Percentiles rank a stretch among this genome's conserved stretches.
Evolutionary conservation across 1,139 yeast species (phyloP).

Genomic region (Sugiyamaella paludigena): DNA sequence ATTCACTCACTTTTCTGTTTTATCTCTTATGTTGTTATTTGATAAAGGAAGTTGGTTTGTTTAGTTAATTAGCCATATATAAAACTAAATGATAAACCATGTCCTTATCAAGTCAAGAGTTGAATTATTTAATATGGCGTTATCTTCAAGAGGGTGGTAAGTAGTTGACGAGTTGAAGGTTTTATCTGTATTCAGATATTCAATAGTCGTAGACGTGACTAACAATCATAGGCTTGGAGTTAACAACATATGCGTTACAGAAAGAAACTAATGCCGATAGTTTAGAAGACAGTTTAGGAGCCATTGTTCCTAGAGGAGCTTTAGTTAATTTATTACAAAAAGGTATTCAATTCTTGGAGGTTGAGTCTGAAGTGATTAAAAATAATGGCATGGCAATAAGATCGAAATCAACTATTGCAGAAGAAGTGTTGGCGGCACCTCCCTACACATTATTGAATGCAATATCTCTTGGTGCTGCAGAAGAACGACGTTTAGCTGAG

Average conservation of each 20-base stretch:
- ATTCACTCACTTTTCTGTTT: too few relatives aligned
- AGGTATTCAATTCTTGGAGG: constrained; percentile 70
- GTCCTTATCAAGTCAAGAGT: constrained; percentile 81
- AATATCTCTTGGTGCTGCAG: constrained; percentile 24
- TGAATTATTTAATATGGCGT: constrained; percentile 90
- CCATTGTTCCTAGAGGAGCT: constrained; percentile 65
- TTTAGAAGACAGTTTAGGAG: constrained; percentile 52
- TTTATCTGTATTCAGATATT: too few relatives aligned
- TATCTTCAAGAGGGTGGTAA: constrained; percentile 85
- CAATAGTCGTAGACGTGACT: constrained; percentile 8
- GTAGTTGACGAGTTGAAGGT: too few relatives aligned
- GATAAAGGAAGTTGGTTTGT: too few relatives aligned
- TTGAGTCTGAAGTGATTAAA: constrained; percentile 42
- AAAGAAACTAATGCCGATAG: constrained; percentile 65
- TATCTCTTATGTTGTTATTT: too few relatives aligned
- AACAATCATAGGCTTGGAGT: constrained; percentile 45
- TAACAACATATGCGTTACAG: constrained; percentile 78
- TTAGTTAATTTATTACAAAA: constrained; percentile 79
- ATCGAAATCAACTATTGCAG: not conserved
- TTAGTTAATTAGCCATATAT: too few relatives aligned
- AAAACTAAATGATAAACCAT: constrained; percentile 40
- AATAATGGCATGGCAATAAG: constrained; percentile 33
- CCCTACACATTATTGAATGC: constrained; percentile 33
- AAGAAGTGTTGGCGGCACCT: constrained; percentile 4
- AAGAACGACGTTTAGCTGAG: constrained; percentile 29